These are phyloP conservation scores for Ochetophila trinervis DNA, from an alignment of 306 rosid species.

Conservation along the genomic window DNA sequence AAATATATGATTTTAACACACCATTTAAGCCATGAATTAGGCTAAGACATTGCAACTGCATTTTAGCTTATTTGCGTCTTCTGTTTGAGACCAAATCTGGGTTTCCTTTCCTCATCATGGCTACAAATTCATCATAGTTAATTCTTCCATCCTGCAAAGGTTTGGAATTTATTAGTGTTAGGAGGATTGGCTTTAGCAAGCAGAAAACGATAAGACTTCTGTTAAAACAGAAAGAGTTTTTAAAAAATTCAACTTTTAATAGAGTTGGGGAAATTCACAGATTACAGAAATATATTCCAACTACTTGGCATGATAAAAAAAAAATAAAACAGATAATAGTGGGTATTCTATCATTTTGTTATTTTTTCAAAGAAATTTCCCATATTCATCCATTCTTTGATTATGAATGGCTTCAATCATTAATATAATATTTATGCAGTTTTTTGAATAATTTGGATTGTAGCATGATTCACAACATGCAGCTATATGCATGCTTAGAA, in stretches of 20 bases:
- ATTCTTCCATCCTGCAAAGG: slow-evolving; percentile 80
- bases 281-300: too few relatives aligned
- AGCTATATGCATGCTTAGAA: not conserved
- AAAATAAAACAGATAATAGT: too few relatives aligned
- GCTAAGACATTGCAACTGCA: not conserved
- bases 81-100: slow-evolving; percentile 59
- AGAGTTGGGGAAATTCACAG: too few relatives aligned
- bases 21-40: not conserved
- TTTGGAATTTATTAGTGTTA: not conserved
- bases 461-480: too few relatives aligned
- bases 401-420: too few relatives aligned
- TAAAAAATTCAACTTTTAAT: too few relatives aligned
- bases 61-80: slow-evolving; percentile 50
- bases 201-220: not conserved
- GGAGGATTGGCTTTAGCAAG: not conserved
- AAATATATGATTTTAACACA: not conserved
- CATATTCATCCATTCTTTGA: too few relatives aligned
- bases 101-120: slow-evolving; percentile 95
- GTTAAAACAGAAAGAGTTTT: not conserved
- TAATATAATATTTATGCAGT: not conserved
- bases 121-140: slow-evolving; percentile 84
- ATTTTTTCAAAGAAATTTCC: too few relatives aligned
- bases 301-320: too few relatives aligned
- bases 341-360: too few relatives aligned
- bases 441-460: too few relatives aligned